These are phyloP conservation scores for Penicillium pancosmium DNA, from an alignment of 495 filamentous ascomycete genomes.

Conservation along the genomic window DNA sequence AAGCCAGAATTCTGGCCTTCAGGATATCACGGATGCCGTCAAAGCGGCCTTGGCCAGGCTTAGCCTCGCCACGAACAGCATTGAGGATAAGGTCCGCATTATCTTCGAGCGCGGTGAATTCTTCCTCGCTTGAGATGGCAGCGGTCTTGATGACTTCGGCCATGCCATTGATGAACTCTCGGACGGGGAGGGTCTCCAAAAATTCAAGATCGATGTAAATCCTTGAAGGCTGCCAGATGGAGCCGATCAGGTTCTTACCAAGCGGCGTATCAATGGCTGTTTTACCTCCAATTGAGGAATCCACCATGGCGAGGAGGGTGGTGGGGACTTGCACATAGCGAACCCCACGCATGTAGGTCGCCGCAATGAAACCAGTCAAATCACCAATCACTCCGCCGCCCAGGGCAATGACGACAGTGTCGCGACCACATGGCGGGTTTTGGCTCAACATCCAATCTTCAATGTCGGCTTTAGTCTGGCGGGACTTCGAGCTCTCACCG, in stretches of 20 bases:
- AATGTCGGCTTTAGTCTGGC: slow-evolving; percentile 90
- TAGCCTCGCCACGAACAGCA: slow-evolving; percentile 62
- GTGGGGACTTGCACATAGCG: slow-evolving; percentile 96
- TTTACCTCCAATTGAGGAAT: slow-evolving; percentile 97
- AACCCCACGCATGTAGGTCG: slow-evolving; percentile 97
- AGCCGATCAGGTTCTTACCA: slow-evolving; percentile 94
- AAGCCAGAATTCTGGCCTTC: slow-evolving; percentile 86
- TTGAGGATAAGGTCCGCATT: slow-evolving; percentile 75
- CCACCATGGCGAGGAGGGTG: slow-evolving; percentile 94
- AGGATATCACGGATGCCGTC: slow-evolving; percentile 72
- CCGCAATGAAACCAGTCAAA: slow-evolving; percentile 94
- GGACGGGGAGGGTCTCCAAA: slow-evolving; percentile 83
- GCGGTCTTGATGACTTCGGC: slow-evolving; percentile 98
- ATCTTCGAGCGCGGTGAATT: slow-evolving; percentile 83
- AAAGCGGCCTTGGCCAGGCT: slow-evolving; percentile 59
- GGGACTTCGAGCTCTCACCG: slow-evolving; percentile 89
- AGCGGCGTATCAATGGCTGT: slow-evolving; percentile 97
- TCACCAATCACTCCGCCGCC: slow-evolving; percentile 99
- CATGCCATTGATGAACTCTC: slow-evolving; percentile 99
- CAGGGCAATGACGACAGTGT: slow-evolving; percentile 91
- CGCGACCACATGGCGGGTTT: slow-evolving; percentile 75
- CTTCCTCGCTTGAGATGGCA: slow-evolving; percentile 88
- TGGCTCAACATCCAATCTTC: slow-evolving; percentile 97
- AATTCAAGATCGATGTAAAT: slow-evolving; percentile 95
- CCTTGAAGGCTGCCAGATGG: slow-evolving; percentile 93